A percentile compares a stretch with the other conserved stretches of the same genome.
phyloP scores from a whole-genome alignment of 371 early-diverging fungal genomes.

The Mortierella sp. region DNA sequence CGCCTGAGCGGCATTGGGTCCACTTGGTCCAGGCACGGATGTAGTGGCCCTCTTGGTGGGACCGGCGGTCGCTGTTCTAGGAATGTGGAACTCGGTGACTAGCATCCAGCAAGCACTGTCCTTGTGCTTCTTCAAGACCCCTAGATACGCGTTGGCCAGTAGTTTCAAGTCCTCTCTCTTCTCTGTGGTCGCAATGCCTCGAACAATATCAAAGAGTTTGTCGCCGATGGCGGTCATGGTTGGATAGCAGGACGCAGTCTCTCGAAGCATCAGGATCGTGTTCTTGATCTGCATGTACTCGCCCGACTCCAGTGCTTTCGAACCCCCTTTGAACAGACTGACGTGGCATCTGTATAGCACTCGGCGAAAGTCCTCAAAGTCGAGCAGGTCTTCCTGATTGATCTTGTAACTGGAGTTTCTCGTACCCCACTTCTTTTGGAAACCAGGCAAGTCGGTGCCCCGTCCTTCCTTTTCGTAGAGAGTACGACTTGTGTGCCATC shows the following conservation, averaged over 20 bases:
- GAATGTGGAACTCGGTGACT: constrained; percentile 33
- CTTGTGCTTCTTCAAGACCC: constrained; percentile 29
- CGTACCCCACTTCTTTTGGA: constrained; percentile 76
- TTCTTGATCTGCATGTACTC: constrained; percentile 82
- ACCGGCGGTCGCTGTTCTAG: neutral
- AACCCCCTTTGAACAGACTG: constrained; percentile 58
- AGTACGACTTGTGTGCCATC: constrained; percentile 68
- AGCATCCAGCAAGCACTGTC: constrained; percentile 30
- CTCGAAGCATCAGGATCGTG: constrained; percentile 75
- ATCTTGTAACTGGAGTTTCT: constrained; percentile 56
- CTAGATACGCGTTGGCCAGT: constrained; percentile 55
- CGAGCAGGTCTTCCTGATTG: constrained; percentile 65
- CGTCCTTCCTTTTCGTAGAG: constrained; percentile 69
- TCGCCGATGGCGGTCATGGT: constrained; percentile 64
- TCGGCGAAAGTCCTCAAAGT: constrained; percentile 75
- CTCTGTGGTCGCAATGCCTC: constrained; percentile 55
- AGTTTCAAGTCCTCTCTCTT: constrained; percentile 63
- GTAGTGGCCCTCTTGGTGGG: constrained; percentile 2
- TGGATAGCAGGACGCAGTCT: constrained; percentile 74
- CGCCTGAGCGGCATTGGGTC: neutral
- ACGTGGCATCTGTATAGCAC: constrained; percentile 86
- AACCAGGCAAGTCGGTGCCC: constrained; percentile 76
- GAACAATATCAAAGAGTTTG: constrained; percentile 30
- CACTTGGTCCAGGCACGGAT: neutral
- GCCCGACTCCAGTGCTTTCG: constrained; percentile 63